Evolutionary conservation across 768 basidiomycete genomes (phyloP), one percentile per base, ranked within the genome.

Genomic region (Tricholoma sp.): DNA sequence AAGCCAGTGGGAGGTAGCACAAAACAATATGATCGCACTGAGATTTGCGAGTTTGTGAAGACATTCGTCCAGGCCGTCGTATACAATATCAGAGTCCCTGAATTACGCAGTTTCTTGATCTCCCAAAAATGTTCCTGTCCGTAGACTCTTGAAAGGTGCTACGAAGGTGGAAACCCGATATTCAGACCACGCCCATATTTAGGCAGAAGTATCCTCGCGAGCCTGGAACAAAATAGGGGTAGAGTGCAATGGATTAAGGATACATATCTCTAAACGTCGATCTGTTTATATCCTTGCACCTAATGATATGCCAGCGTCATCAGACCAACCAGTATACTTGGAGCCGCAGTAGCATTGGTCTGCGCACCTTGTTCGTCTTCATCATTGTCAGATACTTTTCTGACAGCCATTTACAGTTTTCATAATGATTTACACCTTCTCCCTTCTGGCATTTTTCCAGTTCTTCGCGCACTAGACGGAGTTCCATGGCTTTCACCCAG

Each of bases 401-500:
- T 47, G 90, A 82, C 47, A 95, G 72, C 76, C 92, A 88, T 67
- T 82, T 85, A 74, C 95, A 98, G 64, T 85, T 89, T 72, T 94
- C 89, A 58, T 91, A 84, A 65, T 91, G 85, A 72, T 98, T 97
- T 37, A 94, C 90, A 32, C 95, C 94, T 75, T 98, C 95, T 6
- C 81, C 79, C 63, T 82, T 80, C 66, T 94, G 91, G 75, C 95
- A 98, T 72, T 91, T 94, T 56, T 83, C 79, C 54, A 98, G 82
- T 70, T 95, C 91, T 56, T 91, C 88, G 58, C 85, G 85, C 48
- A 97, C 92, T 57, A 98, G 77, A 49, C 90, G 85, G 32, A 85
- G 84, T 71, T 97, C 94, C 94, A 98, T 96, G 18, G 91, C 87
- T 63, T 86, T 88, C 32, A 97, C 82, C 95, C 95, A 98, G 51